Conservation (phyloP, 2,329 filamentous ascomycete species). For the Aspergillus viridinutans region DNA sequence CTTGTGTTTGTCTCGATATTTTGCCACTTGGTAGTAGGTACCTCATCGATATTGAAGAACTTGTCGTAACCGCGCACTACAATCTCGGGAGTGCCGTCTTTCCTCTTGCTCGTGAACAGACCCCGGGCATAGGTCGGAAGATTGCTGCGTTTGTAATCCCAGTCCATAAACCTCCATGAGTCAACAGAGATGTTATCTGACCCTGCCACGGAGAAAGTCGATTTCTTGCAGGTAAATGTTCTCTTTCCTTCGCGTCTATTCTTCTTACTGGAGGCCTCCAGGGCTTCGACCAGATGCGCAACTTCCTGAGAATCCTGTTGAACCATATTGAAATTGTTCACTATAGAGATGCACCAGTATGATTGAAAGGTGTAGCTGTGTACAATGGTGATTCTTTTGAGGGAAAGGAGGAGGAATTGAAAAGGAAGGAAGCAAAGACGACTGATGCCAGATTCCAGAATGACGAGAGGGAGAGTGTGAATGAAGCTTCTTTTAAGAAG, state of each 20-base stretch:
- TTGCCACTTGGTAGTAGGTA: slow-evolving; percentile 74
- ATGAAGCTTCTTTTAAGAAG: background rate
- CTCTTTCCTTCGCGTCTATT: slow-evolving; percentile 50
- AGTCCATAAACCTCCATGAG: slow-evolving; percentile 91
- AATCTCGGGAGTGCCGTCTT: slow-evolving; percentile 67
- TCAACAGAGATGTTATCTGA: slow-evolving; percentile 66
- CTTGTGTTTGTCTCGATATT: slow-evolving; percentile 71
- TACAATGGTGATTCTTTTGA: background rate
- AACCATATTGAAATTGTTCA: slow-evolving; percentile 45
- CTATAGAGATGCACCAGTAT: background rate
- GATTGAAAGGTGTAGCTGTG: background rate
- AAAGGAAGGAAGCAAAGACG: background rate
- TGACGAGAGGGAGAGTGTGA: background rate
- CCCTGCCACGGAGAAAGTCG: slow-evolving; percentile 67
- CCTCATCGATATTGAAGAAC: slow-evolving; percentile 92
- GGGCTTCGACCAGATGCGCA: slow-evolving; percentile 58
- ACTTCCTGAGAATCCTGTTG: slow-evolving; percentile 68
- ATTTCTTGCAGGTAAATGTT: slow-evolving; percentile 71
- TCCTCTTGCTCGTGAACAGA: slow-evolving; percentile 77
- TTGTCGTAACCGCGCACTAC: slow-evolving; percentile 92
- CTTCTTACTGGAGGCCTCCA: slow-evolving; percentile 52
- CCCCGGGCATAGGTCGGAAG: slow-evolving; percentile 91
- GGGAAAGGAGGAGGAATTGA: background rate
- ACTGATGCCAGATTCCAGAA: background rate
- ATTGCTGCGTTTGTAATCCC: slow-evolving; percentile 85